A percentile compares a stretch with the other conserved stretches of the same genome.
phyloP scores from a whole-genome alignment of 345 rosid species.

The Ricinus communis region DNA sequence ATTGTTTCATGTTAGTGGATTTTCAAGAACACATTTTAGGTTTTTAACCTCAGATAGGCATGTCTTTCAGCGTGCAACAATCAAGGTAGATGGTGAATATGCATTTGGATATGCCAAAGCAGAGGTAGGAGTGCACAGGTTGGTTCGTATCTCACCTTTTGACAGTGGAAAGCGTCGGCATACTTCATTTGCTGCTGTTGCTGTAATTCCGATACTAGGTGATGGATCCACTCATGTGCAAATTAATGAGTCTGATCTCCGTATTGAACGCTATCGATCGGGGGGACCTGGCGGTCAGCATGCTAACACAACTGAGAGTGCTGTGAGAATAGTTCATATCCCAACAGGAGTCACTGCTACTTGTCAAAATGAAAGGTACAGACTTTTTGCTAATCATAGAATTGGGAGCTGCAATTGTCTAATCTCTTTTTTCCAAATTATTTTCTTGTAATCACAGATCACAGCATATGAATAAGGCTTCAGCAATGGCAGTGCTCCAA shows the following conservation, averaged over 20 bases:
- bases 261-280: slow-evolving; percentile 82
- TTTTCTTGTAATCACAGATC: slow-evolving; percentile 43
- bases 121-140: slow-evolving; percentile 95
- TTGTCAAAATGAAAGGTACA: slow-evolving; percentile 88
- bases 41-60: slow-evolving; percentile 11
- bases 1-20: too few relatives aligned
- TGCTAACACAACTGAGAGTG: slow-evolving; percentile 92
- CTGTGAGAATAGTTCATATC: slow-evolving; percentile 86
- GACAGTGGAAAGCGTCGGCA: slow-evolving; percentile 88
- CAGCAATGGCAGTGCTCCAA: slow-evolving; percentile 95
- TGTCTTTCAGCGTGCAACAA: slow-evolving; percentile 79
- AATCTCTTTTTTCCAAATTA: background rate
- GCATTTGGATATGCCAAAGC: slow-evolving; percentile 98
- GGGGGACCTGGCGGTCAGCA: slow-evolving; percentile 96
- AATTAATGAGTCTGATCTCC: slow-evolving; percentile 87
- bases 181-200: slow-evolving; percentile 99
- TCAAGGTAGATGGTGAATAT: slow-evolving; percentile 86
- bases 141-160: slow-evolving; percentile 93
- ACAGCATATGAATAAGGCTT: slow-evolving; percentile 88
- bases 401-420: background rate
- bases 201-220: slow-evolving; percentile 83
- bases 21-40: slow-evolving; percentile 1
- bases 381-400: background rate
- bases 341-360: slow-evolving; percentile 92
- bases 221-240: slow-evolving; percentile 74